Evolutionary conservation across 768 basidiomycete species (phyloP).

Genomic region (Lactarius pseudohatsudake): DNA sequence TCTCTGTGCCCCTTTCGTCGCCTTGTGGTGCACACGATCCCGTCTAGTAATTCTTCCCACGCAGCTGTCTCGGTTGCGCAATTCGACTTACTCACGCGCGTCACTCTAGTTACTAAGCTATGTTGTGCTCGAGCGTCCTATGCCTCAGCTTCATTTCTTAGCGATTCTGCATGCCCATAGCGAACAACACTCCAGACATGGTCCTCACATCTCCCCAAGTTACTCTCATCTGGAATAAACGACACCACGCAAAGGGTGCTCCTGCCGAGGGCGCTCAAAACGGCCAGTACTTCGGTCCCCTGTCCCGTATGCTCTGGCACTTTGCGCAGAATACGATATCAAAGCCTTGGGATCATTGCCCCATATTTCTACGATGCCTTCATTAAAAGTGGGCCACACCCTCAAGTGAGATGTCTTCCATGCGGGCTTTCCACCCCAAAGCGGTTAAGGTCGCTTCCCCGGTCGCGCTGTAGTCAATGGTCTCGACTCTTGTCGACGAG

Average conservation of each 20-base stretch:
- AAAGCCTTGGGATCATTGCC: background rate
- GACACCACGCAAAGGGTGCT: background rate
- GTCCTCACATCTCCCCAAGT: background rate
- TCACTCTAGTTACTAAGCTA: background rate
- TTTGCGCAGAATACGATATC: background rate
- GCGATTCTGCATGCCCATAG: background rate
- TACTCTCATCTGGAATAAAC: background rate
- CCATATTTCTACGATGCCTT: background rate
- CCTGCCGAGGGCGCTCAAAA: background rate
- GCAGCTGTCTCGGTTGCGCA: background rate
- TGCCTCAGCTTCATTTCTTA: background rate
- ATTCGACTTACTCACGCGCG: background rate
- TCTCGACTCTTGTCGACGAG: background rate
- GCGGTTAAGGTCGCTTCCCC: background rate
- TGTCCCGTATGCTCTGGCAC: background rate
- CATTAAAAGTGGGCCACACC: background rate
- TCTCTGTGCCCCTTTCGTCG: background rate
- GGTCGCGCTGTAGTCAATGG: background rate
- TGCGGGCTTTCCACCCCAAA: background rate
- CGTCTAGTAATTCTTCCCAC: background rate
- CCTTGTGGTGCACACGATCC: background rate
- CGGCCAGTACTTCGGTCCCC: background rate
- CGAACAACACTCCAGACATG: background rate
- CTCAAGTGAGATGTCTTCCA: background rate
- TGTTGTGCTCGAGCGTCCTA: background rate